phyloP scores from a whole-genome alignment of 2,329 filamentous ascomycete species.

The Fusarium veterinarium region DNA sequence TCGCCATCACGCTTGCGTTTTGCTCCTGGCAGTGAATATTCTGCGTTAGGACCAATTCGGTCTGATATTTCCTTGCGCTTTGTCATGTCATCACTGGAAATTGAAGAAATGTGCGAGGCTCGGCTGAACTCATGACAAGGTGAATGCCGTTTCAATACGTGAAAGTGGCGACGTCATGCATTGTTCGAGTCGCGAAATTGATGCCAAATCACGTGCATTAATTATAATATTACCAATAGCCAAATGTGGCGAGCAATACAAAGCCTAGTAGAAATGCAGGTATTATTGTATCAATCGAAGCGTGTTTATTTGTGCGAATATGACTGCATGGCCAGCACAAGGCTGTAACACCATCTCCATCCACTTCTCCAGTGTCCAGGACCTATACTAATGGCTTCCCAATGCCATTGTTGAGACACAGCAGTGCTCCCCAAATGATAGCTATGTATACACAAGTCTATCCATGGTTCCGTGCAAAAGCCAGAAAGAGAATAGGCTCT shows the following conservation, averaged over 20 bases:
- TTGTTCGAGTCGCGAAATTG: conserved; percentile 47
- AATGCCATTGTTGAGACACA: conserved; percentile 11
- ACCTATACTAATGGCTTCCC: conserved; percentile 17
- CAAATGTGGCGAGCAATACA: neutral
- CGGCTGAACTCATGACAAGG: neutral
- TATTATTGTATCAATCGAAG: conserved; percentile 11
- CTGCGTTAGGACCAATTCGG: neutral
- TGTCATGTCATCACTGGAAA: conserved; percentile 7
- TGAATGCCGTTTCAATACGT: neutral
- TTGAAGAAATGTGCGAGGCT: neutral
- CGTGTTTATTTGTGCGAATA: conserved; percentile 35
- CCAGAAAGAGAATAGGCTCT: conserved; percentile 12
- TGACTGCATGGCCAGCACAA: conserved; percentile 34
- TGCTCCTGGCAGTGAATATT: neutral
- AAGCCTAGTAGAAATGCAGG: neutral
- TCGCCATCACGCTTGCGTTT: conserved; percentile 40
- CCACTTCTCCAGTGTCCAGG: conserved; percentile 7
- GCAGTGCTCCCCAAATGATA: conserved; percentile 25
- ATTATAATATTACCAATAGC: neutral
- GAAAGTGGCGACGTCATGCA: conserved; percentile 38
- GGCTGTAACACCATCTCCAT: conserved; percentile 25
- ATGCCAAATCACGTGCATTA: conserved; percentile 53
- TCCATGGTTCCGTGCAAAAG: conserved; percentile 29
- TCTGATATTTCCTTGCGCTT: conserved; percentile 12
- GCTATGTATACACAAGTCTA: conserved; percentile 41